Base-by-base conservation (phyloP, 2,329 filamentous ascomycete species). In the Arthrobotrys pseudoclavata region DNA sequence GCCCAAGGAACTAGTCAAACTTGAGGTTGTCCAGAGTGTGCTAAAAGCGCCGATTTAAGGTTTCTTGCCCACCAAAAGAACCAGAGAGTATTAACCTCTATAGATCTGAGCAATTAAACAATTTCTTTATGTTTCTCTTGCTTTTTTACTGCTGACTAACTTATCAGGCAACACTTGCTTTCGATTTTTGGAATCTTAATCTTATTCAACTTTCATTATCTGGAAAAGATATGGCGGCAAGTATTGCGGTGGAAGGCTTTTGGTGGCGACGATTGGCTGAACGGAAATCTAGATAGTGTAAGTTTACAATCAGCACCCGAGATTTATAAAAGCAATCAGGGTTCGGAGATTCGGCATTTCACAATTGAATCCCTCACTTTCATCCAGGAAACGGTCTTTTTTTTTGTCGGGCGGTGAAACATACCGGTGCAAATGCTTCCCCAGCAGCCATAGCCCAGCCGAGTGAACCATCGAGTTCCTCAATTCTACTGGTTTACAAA, bases 351-450 rank as follows among this genome's bases (percentile, higher is more conserved):
- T 18, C 50, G 50, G 50, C 50, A 53, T 50, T 50, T 50, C 47
- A 20, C 47, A 50, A 50, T 50, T 50, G 20, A 22, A 20, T 20
- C 50, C 22, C 10, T 12, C 3, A 10, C 26, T 18, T 10, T 18
- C 50, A 31, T 29, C 24, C 13, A 12, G 13, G 47, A 31, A 53
- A 31, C 24, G 26, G 24, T 18, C 22, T 53, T 31, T 52, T 52
- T 60, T 40, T 60, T 40, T 22, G 10, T 60, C n/a, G 3, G 10
- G 31, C 4, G 34, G 37, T 42, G 31, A 50, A 50, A 66, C 61
- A 29, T 66, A 72, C 68, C 2, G 69, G 61, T 22, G 69, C 48
- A 29, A 72, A 72, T 13, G 50, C 48, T 48, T 72, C 69, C 20
- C 20, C 50, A 10, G 69, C 50, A 7, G 50, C 18, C 60, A 72